Evolutionary conservation across 176 grass and related monocot species (phyloP).

Genomic region (Dendrocalamus sinicus): DNA sequence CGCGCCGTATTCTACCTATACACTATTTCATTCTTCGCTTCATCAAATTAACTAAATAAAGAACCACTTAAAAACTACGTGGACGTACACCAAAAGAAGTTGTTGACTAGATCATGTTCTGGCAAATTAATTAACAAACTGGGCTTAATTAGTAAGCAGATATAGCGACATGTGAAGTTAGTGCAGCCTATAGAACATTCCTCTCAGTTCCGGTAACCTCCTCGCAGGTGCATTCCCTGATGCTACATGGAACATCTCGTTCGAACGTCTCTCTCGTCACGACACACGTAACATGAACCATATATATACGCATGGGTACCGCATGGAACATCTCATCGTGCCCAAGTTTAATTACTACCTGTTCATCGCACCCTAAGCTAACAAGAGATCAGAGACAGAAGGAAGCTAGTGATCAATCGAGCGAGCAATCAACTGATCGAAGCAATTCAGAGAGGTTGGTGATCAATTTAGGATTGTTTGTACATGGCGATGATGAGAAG

Average conservation of each 20-base stretch:
- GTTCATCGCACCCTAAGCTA: neutral
- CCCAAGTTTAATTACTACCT: neutral
- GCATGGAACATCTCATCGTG: neutral
- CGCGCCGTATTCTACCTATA: neutral
- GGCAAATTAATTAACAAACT: neutral
- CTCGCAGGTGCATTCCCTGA: neutral
- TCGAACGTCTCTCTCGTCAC: neutral
- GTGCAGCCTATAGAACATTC: constrained; percentile 24
- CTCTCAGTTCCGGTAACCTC: neutral
- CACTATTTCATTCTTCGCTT: neutral
- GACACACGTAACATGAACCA: constrained; percentile 10
- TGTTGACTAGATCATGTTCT: neutral
- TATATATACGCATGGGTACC: constrained; percentile 13
- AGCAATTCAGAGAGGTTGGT: neutral
- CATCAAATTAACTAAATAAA: neutral
- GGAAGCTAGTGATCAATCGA: neutral
- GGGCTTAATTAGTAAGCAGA: neutral
- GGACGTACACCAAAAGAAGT: neutral
- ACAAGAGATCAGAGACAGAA: neutral
- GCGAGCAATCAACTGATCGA: neutral
- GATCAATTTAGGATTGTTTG: neutral
- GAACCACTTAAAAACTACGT: neutral
- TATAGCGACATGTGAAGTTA: constrained; percentile 25
- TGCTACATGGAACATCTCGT: neutral
- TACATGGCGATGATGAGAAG: neutral